Evolutionary conservation across 2,329 filamentous ascomycete species (phyloP), one percentile per base, ranked within the genome.

Genomic region (Neofusicoccum sp.): DNA sequence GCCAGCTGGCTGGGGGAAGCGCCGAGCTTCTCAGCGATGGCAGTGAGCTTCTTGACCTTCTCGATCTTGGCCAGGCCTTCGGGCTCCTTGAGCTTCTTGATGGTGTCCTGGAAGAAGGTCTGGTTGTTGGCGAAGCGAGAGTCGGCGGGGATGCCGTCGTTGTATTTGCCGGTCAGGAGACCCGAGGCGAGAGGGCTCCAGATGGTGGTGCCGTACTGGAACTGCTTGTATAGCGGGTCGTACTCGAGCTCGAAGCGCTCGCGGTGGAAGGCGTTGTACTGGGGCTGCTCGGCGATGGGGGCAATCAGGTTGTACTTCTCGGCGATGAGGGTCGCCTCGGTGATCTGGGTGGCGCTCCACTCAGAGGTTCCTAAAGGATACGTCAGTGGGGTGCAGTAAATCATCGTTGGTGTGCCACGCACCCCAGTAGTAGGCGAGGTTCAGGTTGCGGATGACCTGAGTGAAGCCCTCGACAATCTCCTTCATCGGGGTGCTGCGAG

Each of bases 361-460:
- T 87, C 84, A 0, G 79, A 82, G 0, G 85, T 87, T 8, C 51
- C 51, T 56, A 34, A 9, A n/a, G 5, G 3, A 2, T 20, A 6
- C 1, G 8, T 56, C 14, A 56, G 38, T 38, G 26, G 4, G 24
- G 2, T 33, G 12, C 14, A 33, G 4, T 9, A 30, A 34, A 24
- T 5, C 6, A 40, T 12, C 2, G 24, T 11, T 4, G 5, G 3
- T 28, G 2, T 28, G 30, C n/a, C n/a, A 53, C 34, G 34, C 28
- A 47, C 85, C 84, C 83, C 84, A 86, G 75, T 87, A 86, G 73
- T 86, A 85, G 24, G 84, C 84, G 38, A 85, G 70, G 73, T 85
- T 85, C 62, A 85, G 78, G 69, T 82, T 82, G 58, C 79, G 72
- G 61, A 81, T 82, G 44, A 73, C 71, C 64, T 82, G 79, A 0